phyloP scores from a whole-genome alignment of 1,139 yeast species.

The Insectozyma bohioensis region DNA sequence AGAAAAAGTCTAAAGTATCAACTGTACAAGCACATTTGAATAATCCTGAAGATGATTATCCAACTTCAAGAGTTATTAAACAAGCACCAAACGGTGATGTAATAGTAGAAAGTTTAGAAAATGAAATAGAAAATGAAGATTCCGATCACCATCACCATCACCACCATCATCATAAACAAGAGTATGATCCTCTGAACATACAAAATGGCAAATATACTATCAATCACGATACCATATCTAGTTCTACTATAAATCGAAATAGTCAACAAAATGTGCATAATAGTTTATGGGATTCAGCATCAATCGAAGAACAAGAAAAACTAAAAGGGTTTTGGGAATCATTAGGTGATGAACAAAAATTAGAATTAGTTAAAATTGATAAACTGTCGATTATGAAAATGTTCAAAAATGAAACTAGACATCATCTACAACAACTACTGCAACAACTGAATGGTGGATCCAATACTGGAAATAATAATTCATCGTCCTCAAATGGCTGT shows the following conservation, averaged over 20 bases:
- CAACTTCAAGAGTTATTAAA: constrained; percentile 69
- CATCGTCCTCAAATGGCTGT: constrained; percentile 36
- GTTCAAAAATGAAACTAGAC: constrained; percentile 42
- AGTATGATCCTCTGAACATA: constrained; percentile 9
- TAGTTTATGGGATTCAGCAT: constrained; percentile 58
- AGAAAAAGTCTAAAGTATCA: constrained; percentile 20
- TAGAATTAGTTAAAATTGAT: constrained; percentile 63
- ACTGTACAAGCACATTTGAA: constrained; percentile 46
- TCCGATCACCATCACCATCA: constrained; percentile 14
- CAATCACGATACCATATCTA: no score
- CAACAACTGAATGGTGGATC: constrained; percentile 12
- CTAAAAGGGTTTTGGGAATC: constrained; percentile 71
- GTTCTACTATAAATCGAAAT: no score
- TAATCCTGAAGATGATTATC: constrained; percentile 64
- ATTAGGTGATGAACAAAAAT: constrained; percentile 58
- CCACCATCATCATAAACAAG: constrained; percentile 13
- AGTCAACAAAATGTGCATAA: constrained; percentile 14
- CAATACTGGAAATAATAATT: constrained; percentile 5
- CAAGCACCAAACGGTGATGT: constrained; percentile 76
- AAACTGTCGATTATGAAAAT: constrained; percentile 67
- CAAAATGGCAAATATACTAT: no score
- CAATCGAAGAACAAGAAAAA: constrained; percentile 58
- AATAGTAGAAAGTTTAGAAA: constrained; percentile 55
- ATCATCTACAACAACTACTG: constrained; percentile 15
- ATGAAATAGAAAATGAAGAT: constrained; percentile 17